These are phyloP conservation scores for Pseudogymnoascus sp. DNA, from an alignment of 2,329 filamentous ascomycete species.

Conservation along the genomic window DNA sequence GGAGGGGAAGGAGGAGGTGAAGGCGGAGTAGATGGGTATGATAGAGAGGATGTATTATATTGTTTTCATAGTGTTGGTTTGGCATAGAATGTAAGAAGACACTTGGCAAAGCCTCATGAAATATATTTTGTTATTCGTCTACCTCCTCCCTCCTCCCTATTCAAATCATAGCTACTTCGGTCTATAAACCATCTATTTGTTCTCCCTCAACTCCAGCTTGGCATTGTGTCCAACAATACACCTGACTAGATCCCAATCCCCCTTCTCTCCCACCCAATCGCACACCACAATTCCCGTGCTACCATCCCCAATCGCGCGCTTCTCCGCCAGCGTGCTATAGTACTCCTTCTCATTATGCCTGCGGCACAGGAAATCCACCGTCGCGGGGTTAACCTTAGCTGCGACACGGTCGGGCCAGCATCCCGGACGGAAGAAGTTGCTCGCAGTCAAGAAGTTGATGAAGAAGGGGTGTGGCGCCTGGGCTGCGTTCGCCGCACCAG, in stretches of 20 bases:
- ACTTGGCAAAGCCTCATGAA: constrained; percentile 1
- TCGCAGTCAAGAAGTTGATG: constrained; percentile 84
- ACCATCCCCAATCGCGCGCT: constrained; percentile 55
- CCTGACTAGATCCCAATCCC: constrained; percentile 84
- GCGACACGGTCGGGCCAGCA: constrained; percentile 95
- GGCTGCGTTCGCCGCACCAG: constrained; percentile 30
- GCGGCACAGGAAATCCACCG: constrained; percentile 55
- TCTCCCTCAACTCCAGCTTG: constrained; percentile 43
- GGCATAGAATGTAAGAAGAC: constrained; percentile 6
- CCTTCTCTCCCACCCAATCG: constrained; percentile 83
- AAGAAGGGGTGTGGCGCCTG: constrained; percentile 54
- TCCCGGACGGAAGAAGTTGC: constrained; percentile 85
- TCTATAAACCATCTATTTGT: neutral
- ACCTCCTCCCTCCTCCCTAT: neutral
- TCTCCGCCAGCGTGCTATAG: constrained; percentile 17
- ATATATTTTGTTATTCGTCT: constrained; percentile 4
- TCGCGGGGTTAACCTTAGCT: constrained; percentile 74
- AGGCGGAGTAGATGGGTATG: constrained; percentile 14
- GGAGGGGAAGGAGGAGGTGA: constrained; percentile 12
- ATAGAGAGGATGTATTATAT: constrained; percentile 10
- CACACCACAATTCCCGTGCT: constrained; percentile 83
- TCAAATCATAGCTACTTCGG: neutral
- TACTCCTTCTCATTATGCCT: constrained; percentile 44
- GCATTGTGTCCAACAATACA: constrained; percentile 91
- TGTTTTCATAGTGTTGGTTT: constrained; percentile 7